phyloP scores from a whole-genome alignment of 2,329 filamentous ascomycete species.

The Talaromyces piceae region DNA sequence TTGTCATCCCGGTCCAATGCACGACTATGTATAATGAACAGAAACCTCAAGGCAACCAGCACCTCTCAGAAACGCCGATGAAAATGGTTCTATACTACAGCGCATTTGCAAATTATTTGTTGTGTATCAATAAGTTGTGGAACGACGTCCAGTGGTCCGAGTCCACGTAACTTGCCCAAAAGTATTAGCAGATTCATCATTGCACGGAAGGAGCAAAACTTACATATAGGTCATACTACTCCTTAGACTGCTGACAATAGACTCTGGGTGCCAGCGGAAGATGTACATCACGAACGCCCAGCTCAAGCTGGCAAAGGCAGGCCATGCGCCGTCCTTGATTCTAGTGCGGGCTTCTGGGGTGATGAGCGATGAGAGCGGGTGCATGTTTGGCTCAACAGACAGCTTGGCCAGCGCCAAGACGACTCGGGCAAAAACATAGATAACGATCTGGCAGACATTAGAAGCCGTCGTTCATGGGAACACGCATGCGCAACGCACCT shows the following conservation, averaged over 20 bases:
- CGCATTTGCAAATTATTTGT: slow-evolving; percentile 46
- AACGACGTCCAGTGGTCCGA: slow-evolving; percentile 84
- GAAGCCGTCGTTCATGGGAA: not conserved
- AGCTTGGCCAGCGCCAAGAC: slow-evolving; percentile 76
- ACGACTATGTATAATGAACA: not conserved
- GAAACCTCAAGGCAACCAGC: not conserved
- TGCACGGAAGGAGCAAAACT: slow-evolving; percentile 24
- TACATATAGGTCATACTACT: slow-evolving; percentile 99
- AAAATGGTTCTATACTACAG: not conserved
- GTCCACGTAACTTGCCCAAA: slow-evolving; percentile 57
- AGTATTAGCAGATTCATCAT: not conserved
- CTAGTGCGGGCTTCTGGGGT: slow-evolving; percentile 38
- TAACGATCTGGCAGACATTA: slow-evolving; percentile 65
- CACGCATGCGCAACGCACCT: slow-evolving; percentile 23
- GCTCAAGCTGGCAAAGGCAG: slow-evolving; percentile 79
- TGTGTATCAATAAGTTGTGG: slow-evolving; percentile 78
- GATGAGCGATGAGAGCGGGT: slow-evolving; percentile 34
- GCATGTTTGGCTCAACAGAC: slow-evolving; percentile 57
- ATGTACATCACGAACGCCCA: slow-evolving; percentile 96
- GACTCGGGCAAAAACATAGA: slow-evolving; percentile 94
- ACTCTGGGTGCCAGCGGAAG: slow-evolving; percentile 85
- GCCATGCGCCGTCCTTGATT: slow-evolving; percentile 73
- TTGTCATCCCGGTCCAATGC: not conserved
- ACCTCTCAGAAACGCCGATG: slow-evolving; percentile 6
- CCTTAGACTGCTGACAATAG: slow-evolving; percentile 80